These are phyloP conservation scores for Pisolithus tinctorius DNA, from an alignment of 768 basidiomycete genomes.

Conservation along the genomic window DNA sequence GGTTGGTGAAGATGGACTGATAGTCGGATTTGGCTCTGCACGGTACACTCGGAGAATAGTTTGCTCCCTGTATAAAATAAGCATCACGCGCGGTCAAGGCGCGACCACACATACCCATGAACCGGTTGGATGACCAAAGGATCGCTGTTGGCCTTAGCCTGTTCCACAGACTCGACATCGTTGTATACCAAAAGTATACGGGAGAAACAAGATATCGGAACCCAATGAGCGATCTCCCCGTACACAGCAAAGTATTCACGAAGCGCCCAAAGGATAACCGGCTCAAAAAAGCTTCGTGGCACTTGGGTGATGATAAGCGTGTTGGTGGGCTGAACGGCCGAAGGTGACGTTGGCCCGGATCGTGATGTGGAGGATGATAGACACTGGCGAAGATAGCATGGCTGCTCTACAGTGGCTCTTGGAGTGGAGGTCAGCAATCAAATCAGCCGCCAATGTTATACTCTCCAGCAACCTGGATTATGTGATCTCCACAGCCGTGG, in stretches of 20 bases:
- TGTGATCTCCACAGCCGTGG: too few species aligned
- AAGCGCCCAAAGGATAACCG: conserved; percentile 58
- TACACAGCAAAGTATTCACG: conserved; percentile 66
- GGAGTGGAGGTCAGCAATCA: too few species aligned
- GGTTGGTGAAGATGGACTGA: conserved; percentile 27
- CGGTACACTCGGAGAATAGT: conserved; percentile 63
- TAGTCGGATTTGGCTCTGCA: conserved; percentile 63
- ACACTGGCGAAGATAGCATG: conserved; percentile 21
- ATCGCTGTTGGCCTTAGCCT: conserved; percentile 61
- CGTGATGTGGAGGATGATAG: conserved; percentile 17
- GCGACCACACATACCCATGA: conserved; percentile 37
- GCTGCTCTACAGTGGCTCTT: background rate
- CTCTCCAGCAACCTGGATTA: too few species aligned
- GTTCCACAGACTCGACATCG: conserved; percentile 54
- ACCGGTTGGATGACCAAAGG: conserved; percentile 52
- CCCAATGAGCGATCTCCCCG: conserved; percentile 87
- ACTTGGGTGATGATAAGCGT: conserved; percentile 77
- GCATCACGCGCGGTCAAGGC: conserved; percentile 2
- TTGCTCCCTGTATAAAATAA: conserved; percentile 33
- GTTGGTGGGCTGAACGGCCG: conserved; percentile 48
- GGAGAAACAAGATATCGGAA: conserved; percentile 73
- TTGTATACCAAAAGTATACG: conserved; percentile 80
- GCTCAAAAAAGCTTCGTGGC: conserved; percentile 72
- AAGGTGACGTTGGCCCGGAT: background rate
- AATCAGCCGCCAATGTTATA: too few species aligned